These are phyloP conservation scores for Colletotrichum viniferum DNA, from an alignment of 2,329 filamentous ascomycete species.

Conservation along the genomic window DNA sequence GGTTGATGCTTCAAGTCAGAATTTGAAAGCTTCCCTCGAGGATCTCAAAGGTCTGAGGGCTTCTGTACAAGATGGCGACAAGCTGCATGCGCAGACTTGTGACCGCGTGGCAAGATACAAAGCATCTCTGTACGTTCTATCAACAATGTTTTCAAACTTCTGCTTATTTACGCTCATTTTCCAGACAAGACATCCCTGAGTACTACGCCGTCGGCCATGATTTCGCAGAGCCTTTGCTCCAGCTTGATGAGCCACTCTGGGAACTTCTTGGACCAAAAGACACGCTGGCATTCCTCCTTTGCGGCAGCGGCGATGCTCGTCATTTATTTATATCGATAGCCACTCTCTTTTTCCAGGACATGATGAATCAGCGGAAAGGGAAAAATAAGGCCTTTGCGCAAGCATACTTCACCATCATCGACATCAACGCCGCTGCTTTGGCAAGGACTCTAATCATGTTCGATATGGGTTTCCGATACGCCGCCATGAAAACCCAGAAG, in stretches of 20 bases:
- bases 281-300: conserved; percentile 25
- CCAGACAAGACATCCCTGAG: conserved; percentile 10
- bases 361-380: not conserved
- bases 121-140: conserved; percentile 10
- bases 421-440: conserved; percentile 26
- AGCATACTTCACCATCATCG: conserved; percentile 26
- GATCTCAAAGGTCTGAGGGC: not conserved
- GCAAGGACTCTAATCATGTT: conserved; percentile 27
- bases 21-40: not conserved
- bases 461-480: conserved; percentile 9
- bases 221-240: conserved; percentile 6
- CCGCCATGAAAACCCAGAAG: not conserved
- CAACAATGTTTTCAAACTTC: not conserved
- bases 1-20: not conserved
- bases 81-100: not conserved
- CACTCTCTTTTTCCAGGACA: not conserved
- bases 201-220: conserved; percentile 26
- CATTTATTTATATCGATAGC: conserved; percentile 24
- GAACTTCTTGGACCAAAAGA: not conserved
- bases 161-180: not conserved
- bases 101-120: conserved; percentile 25
- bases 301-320: conserved; percentile 27
- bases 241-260: not conserved
- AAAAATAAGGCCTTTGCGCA: not conserved
- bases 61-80: not conserved